Conservation (phyloP, 805 yeast species). For the Isabelozyma gotoi region DNA sequence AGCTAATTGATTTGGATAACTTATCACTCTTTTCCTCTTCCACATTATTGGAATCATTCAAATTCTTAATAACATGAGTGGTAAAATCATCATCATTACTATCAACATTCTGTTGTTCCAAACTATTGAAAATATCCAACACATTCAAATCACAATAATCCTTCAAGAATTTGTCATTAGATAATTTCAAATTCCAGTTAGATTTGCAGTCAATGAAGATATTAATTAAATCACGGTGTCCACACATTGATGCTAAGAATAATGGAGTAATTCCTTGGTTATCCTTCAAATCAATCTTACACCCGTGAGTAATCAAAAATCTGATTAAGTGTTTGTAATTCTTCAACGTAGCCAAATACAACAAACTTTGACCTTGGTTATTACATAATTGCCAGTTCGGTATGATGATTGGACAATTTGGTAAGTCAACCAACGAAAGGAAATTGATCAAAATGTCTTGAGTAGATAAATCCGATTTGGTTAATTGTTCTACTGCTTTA, state of each 20-base stretch:
- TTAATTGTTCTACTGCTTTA: conserved; percentile 46
- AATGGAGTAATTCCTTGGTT: conserved; percentile 82
- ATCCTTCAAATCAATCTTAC: conserved; percentile 71
- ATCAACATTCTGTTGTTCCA: conserved; percentile 15
- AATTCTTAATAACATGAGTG: conserved; percentile 6
- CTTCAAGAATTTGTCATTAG: conserved; percentile 44
- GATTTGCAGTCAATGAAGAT: conserved; percentile 66
- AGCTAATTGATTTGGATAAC: conserved; percentile 30
- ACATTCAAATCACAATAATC: conserved; percentile 48
- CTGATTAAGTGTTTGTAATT: conserved; percentile 64
- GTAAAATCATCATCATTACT: conserved; percentile 4
- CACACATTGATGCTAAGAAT: conserved; percentile 79
- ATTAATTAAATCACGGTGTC: conserved; percentile 65
- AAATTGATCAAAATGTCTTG: conserved; percentile 52
- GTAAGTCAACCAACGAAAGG: conserved; percentile 60
- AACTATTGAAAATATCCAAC: conserved; percentile 35
- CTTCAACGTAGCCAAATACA: conserved; percentile 80
- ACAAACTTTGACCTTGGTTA: conserved; percentile 78
- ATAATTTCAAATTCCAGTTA: conserved; percentile 49
- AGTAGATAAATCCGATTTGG: conserved; percentile 45
- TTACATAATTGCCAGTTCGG: conserved; percentile 86
- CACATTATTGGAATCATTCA: neutral
- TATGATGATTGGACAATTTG: conserved; percentile 56
- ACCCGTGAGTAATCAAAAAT: conserved; percentile 65
- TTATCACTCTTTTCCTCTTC: conserved; percentile 6